Conservation (phyloP, 2,329 filamentous ascomycete genomes). For the Cryphonectria parasitica region DNA sequence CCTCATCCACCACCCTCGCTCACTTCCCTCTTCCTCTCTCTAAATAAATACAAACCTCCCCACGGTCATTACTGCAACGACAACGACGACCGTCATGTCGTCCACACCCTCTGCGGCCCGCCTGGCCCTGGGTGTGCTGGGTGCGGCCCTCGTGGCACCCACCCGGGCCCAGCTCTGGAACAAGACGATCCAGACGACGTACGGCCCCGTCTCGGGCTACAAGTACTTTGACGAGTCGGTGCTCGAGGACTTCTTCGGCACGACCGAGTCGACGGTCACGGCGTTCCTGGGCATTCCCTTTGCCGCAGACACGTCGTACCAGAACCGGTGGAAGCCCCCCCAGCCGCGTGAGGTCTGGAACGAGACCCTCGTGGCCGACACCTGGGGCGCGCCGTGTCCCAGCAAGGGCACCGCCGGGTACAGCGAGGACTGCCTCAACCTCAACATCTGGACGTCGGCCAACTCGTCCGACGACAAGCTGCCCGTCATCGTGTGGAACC, state of each 20-base stretch:
- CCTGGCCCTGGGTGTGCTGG: constrained; percentile 10
- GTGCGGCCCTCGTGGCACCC: constrained; percentile 6
- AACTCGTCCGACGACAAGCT: constrained; percentile 34
- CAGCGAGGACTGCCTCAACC: constrained; percentile 40
- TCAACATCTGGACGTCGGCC: constrained; percentile 41
- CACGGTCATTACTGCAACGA: background rate
- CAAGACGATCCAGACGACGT: constrained; percentile 21
- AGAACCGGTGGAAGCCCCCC: constrained; percentile 22
- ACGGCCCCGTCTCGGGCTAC: constrained; percentile 21
- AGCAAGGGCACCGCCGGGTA: constrained; percentile 12
- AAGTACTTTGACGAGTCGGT: constrained; percentile 19
- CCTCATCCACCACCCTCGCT: background rate
- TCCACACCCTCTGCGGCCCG: background rate
- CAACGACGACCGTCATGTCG: constrained; percentile 4
- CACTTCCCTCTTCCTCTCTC: background rate
- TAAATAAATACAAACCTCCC: background rate
- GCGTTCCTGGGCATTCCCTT: constrained; percentile 22
- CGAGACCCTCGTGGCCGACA: constrained; percentile 30
- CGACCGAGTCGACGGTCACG: constrained; percentile 17
- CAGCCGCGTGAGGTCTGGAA: constrained; percentile 30
- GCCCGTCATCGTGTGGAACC: constrained; percentile 37
- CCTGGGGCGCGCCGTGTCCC: constrained; percentile 27
- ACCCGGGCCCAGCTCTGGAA: constrained; percentile 12
- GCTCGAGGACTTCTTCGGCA: constrained; percentile 19
- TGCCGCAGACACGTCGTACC: constrained; percentile 20